Evolutionary conservation across 164 flowering plant genomes (phyloP), one percentile per base, ranked within the genome.

Genomic region (Echeveria elegans): DNA sequence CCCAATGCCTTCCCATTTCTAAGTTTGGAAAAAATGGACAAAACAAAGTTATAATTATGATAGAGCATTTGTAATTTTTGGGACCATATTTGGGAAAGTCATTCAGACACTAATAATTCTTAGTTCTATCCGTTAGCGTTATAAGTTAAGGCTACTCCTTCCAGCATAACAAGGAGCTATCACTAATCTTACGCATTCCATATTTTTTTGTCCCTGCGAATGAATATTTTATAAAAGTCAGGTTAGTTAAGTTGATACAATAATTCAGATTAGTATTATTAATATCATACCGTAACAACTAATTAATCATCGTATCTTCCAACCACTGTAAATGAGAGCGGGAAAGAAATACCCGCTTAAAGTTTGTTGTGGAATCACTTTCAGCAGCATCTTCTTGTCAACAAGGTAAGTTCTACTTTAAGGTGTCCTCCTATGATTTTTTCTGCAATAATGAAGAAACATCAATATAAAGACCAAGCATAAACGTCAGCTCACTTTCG

Each of bases 401-500:
- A 28, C 61, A 23, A 53, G 31, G 60, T 21, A 24, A 23, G 60
- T 16, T 56, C 34, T 34, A 34, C 37, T 50, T 50, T 5, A 50
- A 34, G 56, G 28, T 50, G n/a, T 45, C 50, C 56, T 50, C 18
- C 18, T 12, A 28, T 26, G 61, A 56, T 56, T 56, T 56, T n/a
- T 2, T 1, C 61, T 56, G 32, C 61, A 56, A 56, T 56, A 56
- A 56, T 56, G 61, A 56, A 56, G 58, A 52, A 52, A 29, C 58
- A 23, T 52, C 53, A 52, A 52, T 52, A 29, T 48, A 24, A 48
- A 8, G 24, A 48, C 24, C 56, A 48, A 10, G 30, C 60, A 53
- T 23, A 26, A 53, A 28, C 19, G 61, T 56, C 61, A 28, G 58
- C 61, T 56, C 32, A 26, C 34, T 56, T 56, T 28, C 26, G 61